Evolutionary conservation across 768 basidiomycete species (phyloP), one percentile per base, ranked within the genome.

Genomic region (Tephrocybe sp.): DNA sequence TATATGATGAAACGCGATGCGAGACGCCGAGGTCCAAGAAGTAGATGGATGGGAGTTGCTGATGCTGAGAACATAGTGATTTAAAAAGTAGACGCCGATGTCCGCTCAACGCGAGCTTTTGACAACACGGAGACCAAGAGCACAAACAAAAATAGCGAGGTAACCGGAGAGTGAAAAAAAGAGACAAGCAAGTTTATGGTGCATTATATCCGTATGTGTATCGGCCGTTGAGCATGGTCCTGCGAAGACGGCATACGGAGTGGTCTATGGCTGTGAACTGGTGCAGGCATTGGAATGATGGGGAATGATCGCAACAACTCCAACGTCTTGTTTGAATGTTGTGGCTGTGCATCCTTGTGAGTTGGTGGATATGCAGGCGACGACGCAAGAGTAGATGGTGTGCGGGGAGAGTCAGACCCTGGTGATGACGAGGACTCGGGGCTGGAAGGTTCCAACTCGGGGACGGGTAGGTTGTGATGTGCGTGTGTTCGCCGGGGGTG

Each of bases 221-320:
- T 56, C 3, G 61, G 39, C 13, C 45, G 48, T 31, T 47, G 60
- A 10, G 50, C 58, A 26, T 62, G 60, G 16, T 49, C 46, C 38
- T 55, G 49, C 42, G 53, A 55, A 49, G 56, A 49, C 35, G 46
- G 39, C 36, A 56, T 34, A 34, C 35, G 42, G 12, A 40, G 48
- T 45, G 62, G 55, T 39, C 49, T 51, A 34, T 62, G 62, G 45
- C 63, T 58, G 39, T 57, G 58, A 19, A 55, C 34, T 9, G 52
- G 41, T 23, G 50, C 35, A n/a, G 70, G 62, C 33, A 70, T 49
- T 11, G 79, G 77, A 53, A 80, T 57, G 30, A 53, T 59, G 22
- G 79, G 78, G 44, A 81, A 81, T 13, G 77, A 66, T 43, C 72
- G 68, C 22, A 80, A 68, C 3, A 80, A 55, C 1, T 80, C 78